phyloP scores from a whole-genome alignment of 495 filamentous ascomycete species.

The Aspergillus funiculosus region DNA sequence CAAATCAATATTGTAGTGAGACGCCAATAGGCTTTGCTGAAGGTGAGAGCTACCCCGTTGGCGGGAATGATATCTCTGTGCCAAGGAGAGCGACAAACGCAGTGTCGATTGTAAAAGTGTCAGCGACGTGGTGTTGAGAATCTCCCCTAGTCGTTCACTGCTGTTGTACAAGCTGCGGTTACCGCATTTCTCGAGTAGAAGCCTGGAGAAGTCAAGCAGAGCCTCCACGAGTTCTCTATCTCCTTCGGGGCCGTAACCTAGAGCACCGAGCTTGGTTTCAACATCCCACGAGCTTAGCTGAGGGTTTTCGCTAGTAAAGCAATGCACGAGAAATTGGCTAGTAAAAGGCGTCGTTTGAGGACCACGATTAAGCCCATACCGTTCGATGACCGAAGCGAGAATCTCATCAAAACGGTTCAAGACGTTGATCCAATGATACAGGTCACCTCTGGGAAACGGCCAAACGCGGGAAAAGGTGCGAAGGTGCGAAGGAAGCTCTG shows the following conservation, averaged over 20 bases:
- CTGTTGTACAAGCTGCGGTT: slow-evolving; percentile 95
- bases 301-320: slow-evolving; percentile 39
- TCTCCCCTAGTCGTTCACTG: slow-evolving; percentile 76
- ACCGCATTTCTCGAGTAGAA: slow-evolving; percentile 89
- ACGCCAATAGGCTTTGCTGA: slow-evolving; percentile 67
- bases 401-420: slow-evolving; percentile 91
- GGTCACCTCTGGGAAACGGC: slow-evolving; percentile 94
- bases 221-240: slow-evolving; percentile 73
- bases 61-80: slow-evolving; percentile 85
- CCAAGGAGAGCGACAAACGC: slow-evolving; percentile 71
- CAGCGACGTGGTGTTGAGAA: slow-evolving; percentile 81
- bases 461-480: slow-evolving; percentile 76
- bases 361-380: slow-evolving; percentile 73
- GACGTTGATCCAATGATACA: slow-evolving; percentile 97
- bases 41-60: slow-evolving; percentile 61
- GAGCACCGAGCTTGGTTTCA: slow-evolving; percentile 46
- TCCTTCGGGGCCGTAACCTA: slow-evolving; percentile 64
- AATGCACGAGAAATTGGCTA: slow-evolving; percentile 55
- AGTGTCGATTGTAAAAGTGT: slow-evolving; percentile 69
- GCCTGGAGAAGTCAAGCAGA: slow-evolving; percentile 74
- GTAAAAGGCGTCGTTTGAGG: slow-evolving; percentile 73
- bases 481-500: slow-evolving; percentile 70
- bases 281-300: slow-evolving; percentile 43
- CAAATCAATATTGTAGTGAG: slow-evolving; percentile 91
- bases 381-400: slow-evolving; percentile 71